These are phyloP conservation scores for Dictyostelium capitatum DNA, from an alignment of 78 protist species.

Conservation along the genomic window DNA sequence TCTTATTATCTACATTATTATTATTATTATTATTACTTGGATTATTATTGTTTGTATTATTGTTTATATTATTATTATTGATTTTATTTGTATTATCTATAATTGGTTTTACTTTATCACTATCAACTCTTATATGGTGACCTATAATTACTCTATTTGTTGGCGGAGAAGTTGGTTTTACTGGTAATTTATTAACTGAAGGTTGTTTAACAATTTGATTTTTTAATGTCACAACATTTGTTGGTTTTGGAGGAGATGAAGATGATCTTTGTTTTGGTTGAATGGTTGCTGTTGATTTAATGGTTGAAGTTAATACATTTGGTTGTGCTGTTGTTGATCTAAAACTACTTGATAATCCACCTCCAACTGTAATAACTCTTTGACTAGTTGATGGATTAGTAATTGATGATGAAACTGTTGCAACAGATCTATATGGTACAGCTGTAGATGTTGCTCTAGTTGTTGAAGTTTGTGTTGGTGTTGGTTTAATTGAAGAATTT, in stretches of 20 bases:
- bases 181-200: background rate
- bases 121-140: background rate
- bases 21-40: background rate
- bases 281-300: background rate
- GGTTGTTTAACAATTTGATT: background rate
- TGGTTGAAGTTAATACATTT: background rate
- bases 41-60: background rate
- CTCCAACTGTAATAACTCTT: background rate
- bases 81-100: background rate
- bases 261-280: slow-evolving; percentile 13
- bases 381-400: background rate
- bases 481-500: background rate
- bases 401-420: background rate
- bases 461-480: background rate
- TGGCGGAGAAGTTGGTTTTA: background rate
- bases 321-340: background rate
- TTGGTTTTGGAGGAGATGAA: background rate
- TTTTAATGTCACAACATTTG: background rate
- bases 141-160: background rate
- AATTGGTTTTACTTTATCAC: background rate
- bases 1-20: background rate
- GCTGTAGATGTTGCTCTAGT: background rate
- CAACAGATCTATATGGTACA: background rate
- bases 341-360: too few species aligned
- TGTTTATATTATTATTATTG: background rate